Evolutionary conservation across 176 grass and related monocot species (phyloP).

Genomic region (Aegilops longissima): DNA sequence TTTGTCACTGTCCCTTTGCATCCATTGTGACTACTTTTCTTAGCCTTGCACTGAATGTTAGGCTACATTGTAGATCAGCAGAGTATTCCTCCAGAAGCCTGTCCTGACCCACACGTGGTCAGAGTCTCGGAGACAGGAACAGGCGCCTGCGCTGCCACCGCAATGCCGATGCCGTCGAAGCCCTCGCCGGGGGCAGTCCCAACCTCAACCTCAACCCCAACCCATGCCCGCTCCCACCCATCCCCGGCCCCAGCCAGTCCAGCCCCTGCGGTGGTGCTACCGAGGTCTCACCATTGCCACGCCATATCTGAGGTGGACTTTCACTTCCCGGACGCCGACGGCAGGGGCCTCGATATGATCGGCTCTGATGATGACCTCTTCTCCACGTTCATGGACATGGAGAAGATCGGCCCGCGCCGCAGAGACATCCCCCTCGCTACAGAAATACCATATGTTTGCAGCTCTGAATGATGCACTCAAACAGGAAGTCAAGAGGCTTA

Average conservation of each 20-base stretch:
- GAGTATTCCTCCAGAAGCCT: neutral
- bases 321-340: constrained; percentile 49
- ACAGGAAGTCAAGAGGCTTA: constrained; percentile 41
- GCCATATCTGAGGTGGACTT: constrained; percentile 89
- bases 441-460: constrained; percentile 38
- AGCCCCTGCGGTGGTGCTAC: too few relatives aligned
- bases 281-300: too few relatives aligned
- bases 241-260: neutral
- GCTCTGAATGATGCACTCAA: constrained; percentile 57
- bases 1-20: too few relatives aligned
- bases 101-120: neutral
- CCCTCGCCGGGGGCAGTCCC: constrained; percentile 31
- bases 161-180: constrained; percentile 72
- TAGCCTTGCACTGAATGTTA: too few relatives aligned
- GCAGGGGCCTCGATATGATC: constrained; percentile 58
- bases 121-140: neutral
- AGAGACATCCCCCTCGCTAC: constrained; percentile 54
- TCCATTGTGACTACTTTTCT: too few relatives aligned
- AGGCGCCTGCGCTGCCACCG: neutral
- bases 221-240: constrained; percentile 48
- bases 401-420: constrained; percentile 58
- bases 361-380: constrained; percentile 93
- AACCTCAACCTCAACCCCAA: constrained; percentile 24
- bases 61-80: too few relatives aligned
- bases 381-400: constrained; percentile 94